Evolutionary conservation across 306 rosid genomes (phyloP).

Genomic region (Corylus heterophylla): DNA sequence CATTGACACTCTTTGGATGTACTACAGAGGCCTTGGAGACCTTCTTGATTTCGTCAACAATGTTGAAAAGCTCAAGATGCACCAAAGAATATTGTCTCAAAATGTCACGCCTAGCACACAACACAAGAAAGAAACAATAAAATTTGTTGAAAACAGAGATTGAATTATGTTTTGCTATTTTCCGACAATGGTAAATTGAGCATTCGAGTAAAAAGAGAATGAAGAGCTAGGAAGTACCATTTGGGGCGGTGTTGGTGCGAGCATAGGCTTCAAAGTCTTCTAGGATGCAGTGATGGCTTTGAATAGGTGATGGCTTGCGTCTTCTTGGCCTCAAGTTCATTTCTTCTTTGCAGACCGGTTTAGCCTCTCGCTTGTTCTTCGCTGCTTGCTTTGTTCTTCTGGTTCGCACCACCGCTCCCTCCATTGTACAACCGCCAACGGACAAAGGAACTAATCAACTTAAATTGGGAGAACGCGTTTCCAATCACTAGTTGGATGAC

Average conservation of each 20-base stretch:
- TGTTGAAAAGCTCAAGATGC: conserved; percentile 89
- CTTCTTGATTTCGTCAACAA: conserved; percentile 83
- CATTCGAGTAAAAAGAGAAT: neutral
- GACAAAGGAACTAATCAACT: neutral
- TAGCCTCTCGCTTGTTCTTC: conserved; percentile 53
- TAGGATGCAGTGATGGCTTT: conserved; percentile 78
- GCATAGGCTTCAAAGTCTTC: conserved; percentile 78
- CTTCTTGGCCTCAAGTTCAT: conserved; percentile 76
- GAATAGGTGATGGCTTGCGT: conserved; percentile 73
- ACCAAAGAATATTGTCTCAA: conserved; percentile 90
- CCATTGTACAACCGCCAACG: conserved; percentile 35
- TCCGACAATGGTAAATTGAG: neutral
- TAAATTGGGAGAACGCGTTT: too few species aligned
- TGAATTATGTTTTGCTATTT: too few species aligned
- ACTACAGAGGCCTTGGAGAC: conserved; percentile 79
- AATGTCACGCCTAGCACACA: conserved; percentile 65
- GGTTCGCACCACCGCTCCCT: conserved; percentile 33
- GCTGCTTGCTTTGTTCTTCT: conserved; percentile 31
- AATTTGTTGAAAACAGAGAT: neutral
- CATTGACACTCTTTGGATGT: conserved; percentile 81
- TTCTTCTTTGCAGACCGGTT: conserved; percentile 83
- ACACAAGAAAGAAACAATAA: neutral
- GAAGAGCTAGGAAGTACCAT: conserved; percentile 32
- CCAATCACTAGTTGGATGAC: too few species aligned
- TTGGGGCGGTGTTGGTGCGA: conserved; percentile 78